Conservation (phyloP, 306 rosid genomes). For the Clitoria ternatea region DNA sequence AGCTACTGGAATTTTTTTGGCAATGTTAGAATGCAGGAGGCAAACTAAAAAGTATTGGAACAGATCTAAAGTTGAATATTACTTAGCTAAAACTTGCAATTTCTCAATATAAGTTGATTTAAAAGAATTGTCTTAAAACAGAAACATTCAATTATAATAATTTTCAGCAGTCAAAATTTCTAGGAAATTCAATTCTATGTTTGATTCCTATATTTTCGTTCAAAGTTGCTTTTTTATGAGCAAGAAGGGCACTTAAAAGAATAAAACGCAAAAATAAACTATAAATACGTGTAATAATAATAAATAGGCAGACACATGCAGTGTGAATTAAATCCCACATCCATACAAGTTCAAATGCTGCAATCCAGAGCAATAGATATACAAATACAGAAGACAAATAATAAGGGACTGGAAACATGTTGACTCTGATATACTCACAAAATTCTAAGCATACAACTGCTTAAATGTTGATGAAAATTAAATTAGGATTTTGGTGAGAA, state of each 20-base stretch:
- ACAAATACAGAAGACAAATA: not conserved
- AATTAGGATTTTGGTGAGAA: not conserved
- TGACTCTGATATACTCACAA: not conserved
- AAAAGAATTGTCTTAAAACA: not conserved
- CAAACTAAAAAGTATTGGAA: not conserved
- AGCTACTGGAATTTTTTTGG: not conserved
- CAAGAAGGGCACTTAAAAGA: not conserved
- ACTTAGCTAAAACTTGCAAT: not conserved
- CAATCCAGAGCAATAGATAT: not conserved
- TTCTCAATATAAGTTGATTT: not conserved
- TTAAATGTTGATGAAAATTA: not conserved
- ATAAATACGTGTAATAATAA: not conserved
- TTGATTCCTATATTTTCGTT: not conserved
- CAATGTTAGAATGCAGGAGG: not conserved
- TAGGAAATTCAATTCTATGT: not conserved
- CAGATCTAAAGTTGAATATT: not conserved
- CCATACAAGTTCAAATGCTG: not conserved
- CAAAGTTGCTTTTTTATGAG: not conserved
- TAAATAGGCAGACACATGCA: not conserved
- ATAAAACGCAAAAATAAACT: not conserved
- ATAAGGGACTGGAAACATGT: not conserved
- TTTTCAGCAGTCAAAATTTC: not conserved
- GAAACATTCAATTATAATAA: not conserved
- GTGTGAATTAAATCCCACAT: not conserved
- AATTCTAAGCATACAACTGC: constrained; percentile 4